These are phyloP conservation scores for Candida ulmi DNA, from an alignment of 805 yeast species.

Conservation along the genomic window DNA sequence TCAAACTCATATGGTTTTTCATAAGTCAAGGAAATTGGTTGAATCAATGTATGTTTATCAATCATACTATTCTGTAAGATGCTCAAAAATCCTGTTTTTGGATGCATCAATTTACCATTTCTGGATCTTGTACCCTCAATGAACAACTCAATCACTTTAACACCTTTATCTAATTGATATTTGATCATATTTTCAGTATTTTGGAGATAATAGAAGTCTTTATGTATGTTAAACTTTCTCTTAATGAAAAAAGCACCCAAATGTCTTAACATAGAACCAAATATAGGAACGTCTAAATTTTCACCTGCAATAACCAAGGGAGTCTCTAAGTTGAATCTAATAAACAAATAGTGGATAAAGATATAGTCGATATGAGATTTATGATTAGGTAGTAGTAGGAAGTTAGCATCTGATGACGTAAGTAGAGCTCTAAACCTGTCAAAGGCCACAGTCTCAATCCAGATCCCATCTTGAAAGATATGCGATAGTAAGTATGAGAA, in stretches of 20 bases:
- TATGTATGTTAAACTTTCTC: conserved; percentile 10
- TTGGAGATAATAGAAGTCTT: conserved; percentile 14
- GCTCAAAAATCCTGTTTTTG: conserved; percentile 18
- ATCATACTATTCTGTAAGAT: conserved; percentile 11
- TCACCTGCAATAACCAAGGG: conserved; percentile 22
- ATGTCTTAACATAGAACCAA: conserved; percentile 13
- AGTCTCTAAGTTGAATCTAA: conserved; percentile 12
- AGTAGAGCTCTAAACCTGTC: conserved; percentile 5
- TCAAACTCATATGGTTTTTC: conserved; percentile 21
- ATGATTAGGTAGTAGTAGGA: conserved; percentile 17
- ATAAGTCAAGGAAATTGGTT: conserved; percentile 16
- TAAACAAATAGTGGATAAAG: conserved; percentile 15
- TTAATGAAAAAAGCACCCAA: conserved; percentile 19
- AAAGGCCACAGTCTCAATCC: conserved; percentile 14
- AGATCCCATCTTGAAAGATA: conserved; percentile 20
- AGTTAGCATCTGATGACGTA: background rate
- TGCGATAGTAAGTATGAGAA: conserved; percentile 12
- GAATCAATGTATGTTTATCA: conserved; percentile 5
- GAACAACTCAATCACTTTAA: conserved; percentile 14
- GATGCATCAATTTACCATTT: conserved; percentile 19
- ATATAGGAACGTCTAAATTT: conserved; percentile 19
- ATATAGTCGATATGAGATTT: conserved; percentile 20
- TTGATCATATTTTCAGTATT: conserved; percentile 10
- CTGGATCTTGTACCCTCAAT: conserved; percentile 21
- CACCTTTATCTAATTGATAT: background rate